Conservation (phyloP, 495 filamentous ascomycete genomes). For the Talaromyces proteolyticus region DNA sequence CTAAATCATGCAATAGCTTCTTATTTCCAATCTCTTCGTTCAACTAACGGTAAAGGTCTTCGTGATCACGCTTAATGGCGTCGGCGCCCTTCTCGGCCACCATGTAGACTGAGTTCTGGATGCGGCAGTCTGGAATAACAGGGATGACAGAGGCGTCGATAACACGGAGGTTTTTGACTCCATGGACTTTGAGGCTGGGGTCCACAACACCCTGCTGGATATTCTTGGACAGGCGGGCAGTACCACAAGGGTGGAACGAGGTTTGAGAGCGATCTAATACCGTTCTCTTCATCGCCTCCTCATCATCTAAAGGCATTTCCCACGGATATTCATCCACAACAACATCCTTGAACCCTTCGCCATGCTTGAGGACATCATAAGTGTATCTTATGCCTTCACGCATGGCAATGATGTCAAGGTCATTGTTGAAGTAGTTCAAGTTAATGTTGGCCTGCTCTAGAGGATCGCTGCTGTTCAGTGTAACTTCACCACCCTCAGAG, state of each 20-base stretch:
- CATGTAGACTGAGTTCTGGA: slow-evolving; percentile 48
- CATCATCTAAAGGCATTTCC: slow-evolving; percentile 47
- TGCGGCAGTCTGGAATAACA: slow-evolving; percentile 36
- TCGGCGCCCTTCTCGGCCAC: slow-evolving; percentile 45
- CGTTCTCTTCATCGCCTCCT: slow-evolving; percentile 49
- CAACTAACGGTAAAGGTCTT: neutral
- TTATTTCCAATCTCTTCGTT: neutral
- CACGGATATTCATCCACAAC: slow-evolving; percentile 46
- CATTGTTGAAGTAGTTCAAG: slow-evolving; percentile 35
- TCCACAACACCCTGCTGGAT: slow-evolving; percentile 38
- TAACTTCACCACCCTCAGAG: slow-evolving; percentile 22
- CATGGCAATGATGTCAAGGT: slow-evolving; percentile 36
- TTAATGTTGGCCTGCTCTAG: slow-evolving; percentile 46
- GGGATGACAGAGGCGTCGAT: slow-evolving; percentile 56
- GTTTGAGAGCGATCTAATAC: slow-evolving; percentile 36
- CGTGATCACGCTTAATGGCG: neutral
- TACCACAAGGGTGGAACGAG: slow-evolving; percentile 43
- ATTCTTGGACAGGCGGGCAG: slow-evolving; percentile 36
- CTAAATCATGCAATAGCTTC: neutral
- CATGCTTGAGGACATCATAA: slow-evolving; percentile 34
- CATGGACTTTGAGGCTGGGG: slow-evolving; percentile 26
- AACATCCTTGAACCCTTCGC: slow-evolving; percentile 41
- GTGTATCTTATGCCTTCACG: slow-evolving; percentile 36
- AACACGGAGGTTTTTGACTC: slow-evolving; percentile 45
- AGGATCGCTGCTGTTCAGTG: slow-evolving; percentile 46